These are phyloP conservation scores for Sporothrix pseudoabietina DNA, from an alignment of 2,329 filamentous ascomycete genomes.

Conservation along the genomic window DNA sequence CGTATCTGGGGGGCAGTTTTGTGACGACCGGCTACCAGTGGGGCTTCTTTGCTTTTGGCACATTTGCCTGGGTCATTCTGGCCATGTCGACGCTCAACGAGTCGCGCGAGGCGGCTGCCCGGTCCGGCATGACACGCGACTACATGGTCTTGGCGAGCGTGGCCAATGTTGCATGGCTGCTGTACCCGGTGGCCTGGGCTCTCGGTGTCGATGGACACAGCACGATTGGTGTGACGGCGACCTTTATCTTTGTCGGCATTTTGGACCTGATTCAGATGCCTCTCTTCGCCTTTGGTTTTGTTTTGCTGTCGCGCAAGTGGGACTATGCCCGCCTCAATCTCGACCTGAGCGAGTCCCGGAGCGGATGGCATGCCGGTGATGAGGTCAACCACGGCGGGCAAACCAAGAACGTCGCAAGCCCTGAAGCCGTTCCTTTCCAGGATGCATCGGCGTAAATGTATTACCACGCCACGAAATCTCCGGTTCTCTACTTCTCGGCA, in stretches of 20 bases:
- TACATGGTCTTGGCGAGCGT: slow-evolving; percentile 51
- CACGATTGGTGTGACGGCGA: slow-evolving; percentile 49
- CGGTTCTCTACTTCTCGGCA: too few relatives aligned
- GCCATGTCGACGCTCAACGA: slow-evolving; percentile 48
- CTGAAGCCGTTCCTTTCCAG: not conserved
- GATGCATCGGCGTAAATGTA: not conserved
- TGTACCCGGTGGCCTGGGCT: slow-evolving; percentile 59
- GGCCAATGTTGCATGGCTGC: slow-evolving; percentile 55
- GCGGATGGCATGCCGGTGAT: not conserved
- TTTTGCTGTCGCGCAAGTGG: slow-evolving; percentile 52
- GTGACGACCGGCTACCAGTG: slow-evolving; percentile 57
- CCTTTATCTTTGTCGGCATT: slow-evolving; percentile 56
- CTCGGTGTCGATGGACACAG: slow-evolving; percentile 55
- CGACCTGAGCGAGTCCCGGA: slow-evolving; percentile 53
- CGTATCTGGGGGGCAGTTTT: slow-evolving; percentile 54
- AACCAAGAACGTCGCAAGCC: not conserved
- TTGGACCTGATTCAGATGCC: slow-evolving; percentile 55
- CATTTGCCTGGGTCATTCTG: slow-evolving; percentile 51
- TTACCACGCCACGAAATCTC: too few relatives aligned
- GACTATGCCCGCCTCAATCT: slow-evolving; percentile 56
- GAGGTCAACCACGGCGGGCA: not conserved
- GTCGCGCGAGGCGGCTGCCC: slow-evolving; percentile 45
- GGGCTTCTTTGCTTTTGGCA: slow-evolving; percentile 60
- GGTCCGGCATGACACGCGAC: slow-evolving; percentile 49
- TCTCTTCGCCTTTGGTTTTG: slow-evolving; percentile 47